Percentiles rank a stretch among this genome's conserved stretches.
phyloP scores from a whole-genome alignment of 768 basidiomycete species.

The Suillus luteus region DNA sequence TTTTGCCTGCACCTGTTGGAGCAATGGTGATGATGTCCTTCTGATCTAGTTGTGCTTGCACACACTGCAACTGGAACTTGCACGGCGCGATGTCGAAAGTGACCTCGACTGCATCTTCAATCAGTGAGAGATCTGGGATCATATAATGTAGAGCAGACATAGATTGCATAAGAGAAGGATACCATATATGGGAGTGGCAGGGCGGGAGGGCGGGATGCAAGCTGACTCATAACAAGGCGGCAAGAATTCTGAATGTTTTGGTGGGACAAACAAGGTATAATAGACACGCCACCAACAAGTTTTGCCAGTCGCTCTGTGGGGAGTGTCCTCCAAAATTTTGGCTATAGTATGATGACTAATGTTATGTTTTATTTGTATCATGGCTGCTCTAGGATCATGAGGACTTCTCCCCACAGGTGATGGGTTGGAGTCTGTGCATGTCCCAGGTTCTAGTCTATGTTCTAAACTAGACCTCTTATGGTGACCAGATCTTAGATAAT shows the following conservation, averaged over 20 bases:
- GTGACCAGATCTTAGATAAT: too few relatives aligned
- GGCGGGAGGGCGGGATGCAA: neutral
- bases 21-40: slow-evolving; percentile 16
- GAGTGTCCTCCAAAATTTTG: too few relatives aligned
- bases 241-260: too few relatives aligned
- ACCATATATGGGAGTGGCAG: neutral
- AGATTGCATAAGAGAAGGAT: neutral
- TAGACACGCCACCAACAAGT: neutral
- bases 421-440: too few relatives aligned
- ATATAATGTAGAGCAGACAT: slow-evolving; percentile 7
- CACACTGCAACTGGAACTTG: slow-evolving; percentile 7
- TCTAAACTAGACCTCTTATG: too few relatives aligned
- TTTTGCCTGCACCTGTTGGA: slow-evolving; percentile 14
- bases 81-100: neutral
- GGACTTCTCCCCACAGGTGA: too few relatives aligned
- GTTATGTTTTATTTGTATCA: too few relatives aligned
- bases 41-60: neutral
- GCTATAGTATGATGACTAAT: too few relatives aligned
- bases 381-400: too few relatives aligned
- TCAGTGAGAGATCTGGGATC: neutral
- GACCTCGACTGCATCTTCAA: neutral
- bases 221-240: too few relatives aligned
- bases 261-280: neutral
- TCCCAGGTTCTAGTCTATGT: too few relatives aligned
- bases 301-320: neutral